A percentile compares a stretch with the other conserved stretches of the same genome.
Evolutionary conservation across 345 rosid genomes (phyloP).

Genomic region (Populus euphratica): DNA sequence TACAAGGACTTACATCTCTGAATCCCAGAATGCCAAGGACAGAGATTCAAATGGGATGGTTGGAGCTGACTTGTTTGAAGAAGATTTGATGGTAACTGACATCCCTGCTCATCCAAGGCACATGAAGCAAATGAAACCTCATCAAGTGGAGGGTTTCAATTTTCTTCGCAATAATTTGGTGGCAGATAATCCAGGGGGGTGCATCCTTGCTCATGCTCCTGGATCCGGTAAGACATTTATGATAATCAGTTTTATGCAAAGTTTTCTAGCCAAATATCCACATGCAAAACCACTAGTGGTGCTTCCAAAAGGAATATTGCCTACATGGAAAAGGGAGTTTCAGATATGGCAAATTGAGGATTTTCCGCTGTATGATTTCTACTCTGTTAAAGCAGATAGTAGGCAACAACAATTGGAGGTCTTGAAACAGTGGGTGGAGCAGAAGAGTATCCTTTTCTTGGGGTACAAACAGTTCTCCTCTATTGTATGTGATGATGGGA

Average conservation of each 20-base stretch:
- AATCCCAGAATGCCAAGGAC: slow-evolving; percentile 40
- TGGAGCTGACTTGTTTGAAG: slow-evolving; percentile 49
- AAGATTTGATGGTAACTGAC: slow-evolving; percentile 49
- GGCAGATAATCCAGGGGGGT: slow-evolving; percentile 75
- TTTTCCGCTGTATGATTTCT: slow-evolving; percentile 63
- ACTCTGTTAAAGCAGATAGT: slow-evolving; percentile 66
- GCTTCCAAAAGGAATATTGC: slow-evolving; percentile 79
- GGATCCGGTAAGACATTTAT: slow-evolving; percentile 97
- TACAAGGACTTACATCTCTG: slow-evolving; percentile 52
- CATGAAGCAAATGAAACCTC: slow-evolving; percentile 75
- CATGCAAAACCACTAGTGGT: slow-evolving; percentile 73
- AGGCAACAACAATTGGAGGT: slow-evolving; percentile 62
- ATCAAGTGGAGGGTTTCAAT: slow-evolving; percentile 79
- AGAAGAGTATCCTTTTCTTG: slow-evolving; percentile 72
- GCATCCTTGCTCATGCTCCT: slow-evolving; percentile 94
- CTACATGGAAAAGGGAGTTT: slow-evolving; percentile 89
- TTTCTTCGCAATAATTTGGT: slow-evolving; percentile 72
- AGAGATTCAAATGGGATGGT: slow-evolving; percentile 36
- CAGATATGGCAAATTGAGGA: slow-evolving; percentile 75
- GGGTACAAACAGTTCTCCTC: slow-evolving; percentile 84
- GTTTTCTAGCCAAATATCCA: slow-evolving; percentile 79
- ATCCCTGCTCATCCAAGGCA: slow-evolving; percentile 86
- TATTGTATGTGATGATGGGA: slow-evolving; percentile 57
- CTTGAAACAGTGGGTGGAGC: slow-evolving; percentile 62
- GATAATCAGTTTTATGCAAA: slow-evolving; percentile 83